A percentile compares a stretch with the other conserved stretches of the same genome.
Evolutionary conservation across 352 stramenopile species (phyloP).

Genomic region (Globisporangium yorkense): DNA sequence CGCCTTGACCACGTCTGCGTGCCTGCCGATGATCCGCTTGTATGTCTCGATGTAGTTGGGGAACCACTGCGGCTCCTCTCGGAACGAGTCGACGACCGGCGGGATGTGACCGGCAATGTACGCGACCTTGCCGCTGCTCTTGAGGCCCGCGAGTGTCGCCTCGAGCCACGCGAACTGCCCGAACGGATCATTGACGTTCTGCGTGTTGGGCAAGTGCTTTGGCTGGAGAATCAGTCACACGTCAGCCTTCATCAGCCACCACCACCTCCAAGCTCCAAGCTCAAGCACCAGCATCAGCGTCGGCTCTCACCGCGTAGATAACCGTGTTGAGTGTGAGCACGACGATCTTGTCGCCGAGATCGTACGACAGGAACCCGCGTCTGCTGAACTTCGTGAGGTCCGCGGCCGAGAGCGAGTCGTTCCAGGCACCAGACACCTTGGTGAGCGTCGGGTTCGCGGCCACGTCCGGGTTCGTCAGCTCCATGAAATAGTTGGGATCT

Average conservation of each 20-base stretch:
- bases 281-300: not conserved
- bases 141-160: constrained; percentile 48
- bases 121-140: constrained; percentile 37
- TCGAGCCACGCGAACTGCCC: constrained; percentile 89
- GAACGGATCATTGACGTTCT: constrained; percentile 72
- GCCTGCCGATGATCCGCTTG: constrained; percentile 59
- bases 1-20: constrained; percentile 61
- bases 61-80: constrained; percentile 79
- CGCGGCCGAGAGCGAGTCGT: constrained; percentile 33
- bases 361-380: constrained; percentile 57
- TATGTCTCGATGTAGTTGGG: constrained; percentile 81
- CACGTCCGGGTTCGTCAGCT: constrained; percentile 50
- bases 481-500: constrained; percentile 76
- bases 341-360: constrained; percentile 53
- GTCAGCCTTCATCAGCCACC: too few relatives aligned
- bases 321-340: constrained; percentile 81
- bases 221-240: constrained; percentile 23
- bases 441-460: constrained; percentile 53
- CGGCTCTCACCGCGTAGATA: constrained; percentile 57
- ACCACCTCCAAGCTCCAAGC: not conserved
- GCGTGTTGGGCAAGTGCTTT: constrained; percentile 72
- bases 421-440: constrained; percentile 46
- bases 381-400: constrained; percentile 53
- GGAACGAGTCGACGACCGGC: constrained; percentile 85
- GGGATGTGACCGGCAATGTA: constrained; percentile 91